Conservation (phyloP, 106 monocot genomes). For the Iris macrosiphon region DNA sequence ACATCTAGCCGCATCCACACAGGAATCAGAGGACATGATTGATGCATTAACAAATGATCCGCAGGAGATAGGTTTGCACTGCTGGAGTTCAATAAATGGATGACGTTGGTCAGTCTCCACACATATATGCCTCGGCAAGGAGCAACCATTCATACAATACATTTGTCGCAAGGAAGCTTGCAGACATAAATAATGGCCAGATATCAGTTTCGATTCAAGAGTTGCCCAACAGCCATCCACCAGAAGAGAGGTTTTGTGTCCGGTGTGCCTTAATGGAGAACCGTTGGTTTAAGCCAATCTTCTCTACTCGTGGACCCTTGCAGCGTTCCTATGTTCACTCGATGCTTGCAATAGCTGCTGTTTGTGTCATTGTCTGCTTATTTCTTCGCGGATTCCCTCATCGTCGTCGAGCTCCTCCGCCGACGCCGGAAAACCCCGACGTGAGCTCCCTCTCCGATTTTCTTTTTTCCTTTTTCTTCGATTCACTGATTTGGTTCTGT, state of each 20-base stretch:
- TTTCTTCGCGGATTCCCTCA: slow-evolving; percentile 48
- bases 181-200: slow-evolving; percentile 26
- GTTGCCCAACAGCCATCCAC: neutral
- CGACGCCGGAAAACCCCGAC: no score
- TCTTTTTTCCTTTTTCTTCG: no score
- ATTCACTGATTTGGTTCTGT: no score
- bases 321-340: slow-evolving; percentile 38
- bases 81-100: slow-evolving; percentile 30
- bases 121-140: slow-evolving; percentile 25
- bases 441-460: no score
- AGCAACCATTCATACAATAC: slow-evolving; percentile 37
- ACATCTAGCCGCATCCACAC: slow-evolving; percentile 83
- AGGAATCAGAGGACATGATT: slow-evolving; percentile 66
- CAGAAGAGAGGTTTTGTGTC: slow-evolving; percentile 13
- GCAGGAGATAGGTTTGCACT: slow-evolving; percentile 55
- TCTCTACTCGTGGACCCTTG: slow-evolving; percentile 19
- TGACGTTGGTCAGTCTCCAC: slow-evolving; percentile 29
- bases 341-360: slow-evolving; percentile 64
- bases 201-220: slow-evolving; percentile 29
- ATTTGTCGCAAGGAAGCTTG: slow-evolving; percentile 27
- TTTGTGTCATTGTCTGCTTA: slow-evolving; percentile 78
- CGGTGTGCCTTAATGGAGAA: slow-evolving; percentile 30
- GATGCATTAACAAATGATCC: slow-evolving; percentile 85
- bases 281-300: neutral
- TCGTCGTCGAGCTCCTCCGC: no score